A percentile compares a stretch with the other conserved stretches of the same genome.
phyloP scores from a whole-genome alignment of 805 yeast species.

The Saturnispora besseyi region DNA sequence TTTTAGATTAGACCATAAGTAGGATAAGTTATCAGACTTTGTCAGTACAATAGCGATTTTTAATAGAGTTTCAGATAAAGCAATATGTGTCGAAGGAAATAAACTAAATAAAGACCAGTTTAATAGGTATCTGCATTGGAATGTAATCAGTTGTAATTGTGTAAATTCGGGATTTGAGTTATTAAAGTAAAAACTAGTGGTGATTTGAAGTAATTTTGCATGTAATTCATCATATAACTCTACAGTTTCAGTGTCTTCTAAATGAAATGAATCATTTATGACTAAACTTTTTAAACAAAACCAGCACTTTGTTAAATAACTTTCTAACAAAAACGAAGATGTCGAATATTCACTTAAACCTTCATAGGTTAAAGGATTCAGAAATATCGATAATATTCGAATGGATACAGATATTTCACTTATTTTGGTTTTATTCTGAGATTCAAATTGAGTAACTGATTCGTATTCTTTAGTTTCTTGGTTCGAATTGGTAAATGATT shows the following conservation, averaged over 20 bases:
- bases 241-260: constrained; percentile 8
- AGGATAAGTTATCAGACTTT: constrained; percentile 13
- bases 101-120: constrained; percentile 23
- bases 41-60: constrained; percentile 16
- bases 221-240: constrained; percentile 23
- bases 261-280: constrained; percentile 18
- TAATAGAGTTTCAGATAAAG: constrained; percentile 22
- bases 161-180: constrained; percentile 14
- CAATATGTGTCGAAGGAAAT: constrained; percentile 21
- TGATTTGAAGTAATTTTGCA: constrained; percentile 20
- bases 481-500: constrained; percentile 21
- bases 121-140: constrained; percentile 21
- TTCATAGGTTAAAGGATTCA: constrained; percentile 18
- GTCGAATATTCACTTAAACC: constrained; percentile 18
- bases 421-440: constrained; percentile 16
- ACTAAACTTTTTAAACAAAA: constrained; percentile 27
- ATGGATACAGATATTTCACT: constrained; percentile 22
- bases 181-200: constrained; percentile 14
- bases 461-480: constrained; percentile 8
- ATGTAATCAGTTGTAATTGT: constrained; percentile 14
- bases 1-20: constrained; percentile 20
- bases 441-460: constrained; percentile 14
- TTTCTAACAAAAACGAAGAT: constrained; percentile 18
- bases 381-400: constrained; percentile 20
- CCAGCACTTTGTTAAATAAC: constrained; percentile 24